Evolutionary conservation across 2,329 filamentous ascomycete genomes (phyloP).

Genomic region (Alternaria ethzedia): DNA sequence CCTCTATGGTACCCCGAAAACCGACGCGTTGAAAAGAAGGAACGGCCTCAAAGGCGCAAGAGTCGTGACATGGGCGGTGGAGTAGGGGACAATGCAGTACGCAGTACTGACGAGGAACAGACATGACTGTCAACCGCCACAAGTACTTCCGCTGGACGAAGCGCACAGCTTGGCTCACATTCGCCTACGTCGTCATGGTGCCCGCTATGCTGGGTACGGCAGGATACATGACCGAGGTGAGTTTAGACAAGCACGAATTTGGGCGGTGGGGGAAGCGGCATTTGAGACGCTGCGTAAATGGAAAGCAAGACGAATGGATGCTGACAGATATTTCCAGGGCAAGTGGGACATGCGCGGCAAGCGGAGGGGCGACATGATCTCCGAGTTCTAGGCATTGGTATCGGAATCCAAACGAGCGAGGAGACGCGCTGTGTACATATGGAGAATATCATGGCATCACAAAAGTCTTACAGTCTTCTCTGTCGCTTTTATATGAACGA

Average conservation of each 20-base stretch:
- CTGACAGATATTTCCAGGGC: conserved; percentile 63
- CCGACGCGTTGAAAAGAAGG: no score
- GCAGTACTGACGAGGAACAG: conserved; percentile 54
- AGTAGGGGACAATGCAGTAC: neutral
- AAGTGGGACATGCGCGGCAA: conserved; percentile 86
- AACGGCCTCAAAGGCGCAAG: neutral
- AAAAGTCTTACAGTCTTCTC: neutral
- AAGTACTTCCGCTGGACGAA: conserved; percentile 96
- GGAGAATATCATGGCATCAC: conserved; percentile 5
- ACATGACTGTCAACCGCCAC: conserved; percentile 83
- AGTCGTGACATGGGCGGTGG: neutral
- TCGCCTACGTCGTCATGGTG: conserved; percentile 77
- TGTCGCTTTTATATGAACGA: neutral
- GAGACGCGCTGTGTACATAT: conserved; percentile 17
- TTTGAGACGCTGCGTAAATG: conserved; percentile 15
- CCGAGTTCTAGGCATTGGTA: conserved; percentile 68
- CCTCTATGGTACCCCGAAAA: neutral
- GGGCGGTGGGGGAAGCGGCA: neutral
- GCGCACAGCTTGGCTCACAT: conserved; percentile 78
- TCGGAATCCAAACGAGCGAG: neutral
- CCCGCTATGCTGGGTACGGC: conserved; percentile 73
- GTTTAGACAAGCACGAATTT: conserved; percentile 48
- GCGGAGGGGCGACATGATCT: conserved; percentile 82
- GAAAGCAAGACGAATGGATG: neutral
- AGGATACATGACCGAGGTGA: conserved; percentile 84